Base-by-base conservation (phyloP, 179 eudicot genomes). In the Actinidia arguta region DNA sequence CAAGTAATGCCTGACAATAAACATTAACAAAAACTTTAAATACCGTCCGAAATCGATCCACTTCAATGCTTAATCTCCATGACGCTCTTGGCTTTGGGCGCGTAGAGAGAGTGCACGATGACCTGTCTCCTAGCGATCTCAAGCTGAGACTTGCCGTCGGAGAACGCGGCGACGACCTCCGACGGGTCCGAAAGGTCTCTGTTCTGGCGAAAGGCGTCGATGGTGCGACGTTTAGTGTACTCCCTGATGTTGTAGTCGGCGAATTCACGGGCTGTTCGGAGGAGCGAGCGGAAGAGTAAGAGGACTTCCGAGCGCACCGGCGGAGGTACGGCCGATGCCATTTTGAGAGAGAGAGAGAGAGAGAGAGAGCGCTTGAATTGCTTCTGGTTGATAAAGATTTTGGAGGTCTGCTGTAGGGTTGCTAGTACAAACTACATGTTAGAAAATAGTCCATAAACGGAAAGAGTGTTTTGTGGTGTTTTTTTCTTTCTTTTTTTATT, bases 191-290 rank as follows among this genome's bases (percentile, higher is more conserved):
- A 82, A 31, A 87, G 81, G 73, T 74, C 66, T 51, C 76, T 86
- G 88, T 89, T 89, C 22, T 80, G 85, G n/a, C 89, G 90, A 79
- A 88, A 92, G 47, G 83, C 84, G 83, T 90, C 92, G 63, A 88
- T 61, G 13, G 93, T 86, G 7, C 93, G 92, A 63, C 92, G 91
- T 77, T 82, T 89, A 8, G 89, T 70, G 84, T 92, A 90, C 81
- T 92, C 91, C 63, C 91, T 87, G 1, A 90, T 64, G 90, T 92
- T 92, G 86, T 92, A 92, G 84, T 92, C 95, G 0, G 89, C 27
- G 80, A 90, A 90, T 9, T 81, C 64, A 14, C 90, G 89, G 51
- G 90, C 84, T 56, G 95, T 86, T 39, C 92, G 88, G 62, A 92
- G 89, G 24, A 92, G 84, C 3, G 93, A 82, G 62, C 91, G 86